These are phyloP conservation scores for Phaeotremella skinneri DNA, from an alignment of 768 basidiomycete species.

Conservation along the genomic window DNA sequence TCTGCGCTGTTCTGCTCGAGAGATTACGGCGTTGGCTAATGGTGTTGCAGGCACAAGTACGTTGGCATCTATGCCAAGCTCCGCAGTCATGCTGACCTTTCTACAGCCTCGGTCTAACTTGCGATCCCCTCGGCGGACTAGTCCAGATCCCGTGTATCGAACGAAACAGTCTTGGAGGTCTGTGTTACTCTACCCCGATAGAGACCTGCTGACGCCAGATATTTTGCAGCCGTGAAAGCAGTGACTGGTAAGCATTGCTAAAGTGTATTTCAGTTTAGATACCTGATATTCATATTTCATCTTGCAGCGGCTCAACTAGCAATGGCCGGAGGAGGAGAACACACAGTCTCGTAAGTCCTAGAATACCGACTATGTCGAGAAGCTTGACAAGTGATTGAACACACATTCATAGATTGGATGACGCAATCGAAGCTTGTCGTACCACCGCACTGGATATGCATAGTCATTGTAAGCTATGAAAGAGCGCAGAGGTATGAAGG, in stretches of 20 bases:
- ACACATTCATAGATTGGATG: conserved; percentile 61
- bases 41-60: conserved; percentile 17
- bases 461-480: conserved; percentile 25
- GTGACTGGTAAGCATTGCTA: conserved; percentile 57
- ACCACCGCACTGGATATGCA: conserved; percentile 63
- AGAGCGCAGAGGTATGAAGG: background rate
- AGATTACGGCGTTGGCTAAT: background rate
- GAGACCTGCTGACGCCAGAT: conserved; percentile 57
- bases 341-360: conserved; percentile 36
- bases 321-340: conserved; percentile 83
- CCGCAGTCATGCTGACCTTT: background rate
- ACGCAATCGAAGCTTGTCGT: conserved; percentile 93
- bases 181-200: conserved; percentile 23
- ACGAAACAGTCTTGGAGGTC: conserved; percentile 52
- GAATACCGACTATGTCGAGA: background rate
- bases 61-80: background rate
- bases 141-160: conserved; percentile 97
- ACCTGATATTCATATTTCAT: background rate
- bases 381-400: no score
- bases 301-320: conserved; percentile 77
- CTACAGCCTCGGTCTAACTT: conserved; percentile 61
- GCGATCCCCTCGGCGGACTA: conserved; percentile 77
- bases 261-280: background rate
- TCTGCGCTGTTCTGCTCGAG: conserved; percentile 55
- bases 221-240: conserved; percentile 77